Evolutionary conservation across 1,139 yeast genomes (phyloP).

Genomic region (Nadsonia starkeyi-henricii): DNA sequence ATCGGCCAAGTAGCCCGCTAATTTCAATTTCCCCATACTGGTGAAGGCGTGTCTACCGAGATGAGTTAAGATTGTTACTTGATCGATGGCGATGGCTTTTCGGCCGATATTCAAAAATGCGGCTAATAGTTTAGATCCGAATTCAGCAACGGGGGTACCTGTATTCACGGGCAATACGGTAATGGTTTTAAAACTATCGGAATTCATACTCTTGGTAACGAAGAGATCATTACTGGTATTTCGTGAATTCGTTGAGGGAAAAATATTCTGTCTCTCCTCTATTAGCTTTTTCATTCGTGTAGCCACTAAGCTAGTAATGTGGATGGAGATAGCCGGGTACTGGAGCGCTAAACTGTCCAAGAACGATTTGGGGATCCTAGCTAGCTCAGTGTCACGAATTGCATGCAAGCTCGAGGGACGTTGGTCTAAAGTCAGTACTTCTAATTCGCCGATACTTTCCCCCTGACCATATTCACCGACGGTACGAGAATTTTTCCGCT

Average conservation of each 20-base stretch:
- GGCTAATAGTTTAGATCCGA: constrained; percentile 56
- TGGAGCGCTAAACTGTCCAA: constrained; percentile 75
- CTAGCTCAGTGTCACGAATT: constrained; percentile 85
- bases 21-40: constrained; percentile 67
- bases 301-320: constrained; percentile 81
- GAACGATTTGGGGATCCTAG: constrained; percentile 78
- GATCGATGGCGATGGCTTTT: constrained; percentile 64
- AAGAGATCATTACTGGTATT: constrained; percentile 24
- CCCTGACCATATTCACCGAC: constrained; percentile 87
- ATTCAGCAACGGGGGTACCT: constrained; percentile 74
- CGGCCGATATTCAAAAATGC: constrained; percentile 65
- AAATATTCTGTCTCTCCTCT: constrained; percentile 9
- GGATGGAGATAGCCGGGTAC: constrained; percentile 82
- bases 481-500: constrained; percentile 20
- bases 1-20: constrained; percentile 81
- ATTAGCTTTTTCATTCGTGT: constrained; percentile 34
- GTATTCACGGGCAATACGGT: constrained; percentile 67
- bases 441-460: constrained; percentile 88
- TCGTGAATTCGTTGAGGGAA: background rate
- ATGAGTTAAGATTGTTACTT: constrained; percentile 64
- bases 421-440: constrained; percentile 73
- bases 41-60: constrained; percentile 91
- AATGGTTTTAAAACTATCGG: constrained; percentile 51
- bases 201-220: constrained; percentile 19
- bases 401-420: constrained; percentile 70